Conservation (phyloP, 2,329 filamentous ascomycete genomes). For the Fusarium verrucosum region DNA sequence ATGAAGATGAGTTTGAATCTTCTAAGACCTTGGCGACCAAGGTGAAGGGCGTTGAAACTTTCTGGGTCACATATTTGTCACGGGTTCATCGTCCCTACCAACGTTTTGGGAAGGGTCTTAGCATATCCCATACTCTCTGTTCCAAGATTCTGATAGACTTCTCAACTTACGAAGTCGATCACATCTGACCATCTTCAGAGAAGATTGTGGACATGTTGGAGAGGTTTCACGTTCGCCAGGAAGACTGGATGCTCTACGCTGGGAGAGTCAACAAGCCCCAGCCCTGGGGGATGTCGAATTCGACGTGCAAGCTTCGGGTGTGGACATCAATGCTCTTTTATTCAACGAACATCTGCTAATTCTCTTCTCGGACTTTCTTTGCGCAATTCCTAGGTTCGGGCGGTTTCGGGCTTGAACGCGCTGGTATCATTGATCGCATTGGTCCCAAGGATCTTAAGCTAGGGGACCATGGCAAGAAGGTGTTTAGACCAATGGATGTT, state of each 20-base stretch:
- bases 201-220: not conserved
- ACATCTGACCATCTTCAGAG: not conserved
- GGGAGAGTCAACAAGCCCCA: not conserved
- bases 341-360: not conserved
- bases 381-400: not conserved
- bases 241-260: constrained; percentile 2
- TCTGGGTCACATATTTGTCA: constrained; percentile 1
- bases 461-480: constrained; percentile 6
- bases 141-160: not conserved
- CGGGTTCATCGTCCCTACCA: not conserved
- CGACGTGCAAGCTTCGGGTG: not conserved
- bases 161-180: not conserved
- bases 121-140: not conserved
- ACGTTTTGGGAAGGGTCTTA: not conserved
- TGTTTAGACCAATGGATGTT: constrained; percentile 1
- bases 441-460: not conserved
- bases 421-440: not conserved
- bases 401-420: constrained; percentile 2
- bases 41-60: not conserved
- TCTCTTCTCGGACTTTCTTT: not conserved
- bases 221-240: not conserved
- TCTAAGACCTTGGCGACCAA: not conserved
- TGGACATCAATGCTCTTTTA: not conserved
- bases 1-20: not conserved
- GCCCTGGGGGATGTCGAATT: not conserved